Evolutionary conservation across 495 filamentous ascomycete species (phyloP).

Genomic region (Penicillium pulvis): DNA sequence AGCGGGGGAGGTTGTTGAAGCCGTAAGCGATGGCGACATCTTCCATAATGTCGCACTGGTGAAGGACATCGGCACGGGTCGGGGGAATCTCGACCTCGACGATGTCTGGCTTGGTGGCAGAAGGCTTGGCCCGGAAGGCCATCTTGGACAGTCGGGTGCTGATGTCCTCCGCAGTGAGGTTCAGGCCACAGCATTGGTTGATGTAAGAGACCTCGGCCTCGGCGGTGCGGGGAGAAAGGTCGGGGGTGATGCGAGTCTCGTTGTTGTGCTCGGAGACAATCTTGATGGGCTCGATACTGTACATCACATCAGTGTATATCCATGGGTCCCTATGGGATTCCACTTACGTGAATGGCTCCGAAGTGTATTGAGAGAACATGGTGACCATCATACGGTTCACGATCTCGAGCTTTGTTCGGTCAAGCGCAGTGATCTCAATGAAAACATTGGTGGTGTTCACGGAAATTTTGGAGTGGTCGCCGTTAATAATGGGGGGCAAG

Average conservation of each 20-base stretch:
- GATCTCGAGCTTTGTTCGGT: slow-evolving; percentile 95
- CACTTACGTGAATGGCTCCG: slow-evolving; percentile 76
- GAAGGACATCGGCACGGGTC: slow-evolving; percentile 90
- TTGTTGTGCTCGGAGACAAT: slow-evolving; percentile 90
- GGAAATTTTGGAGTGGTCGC: slow-evolving; percentile 93
- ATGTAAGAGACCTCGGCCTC: slow-evolving; percentile 89
- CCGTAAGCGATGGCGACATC: slow-evolving; percentile 94
- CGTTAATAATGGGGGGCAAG: slow-evolving; percentile 96
- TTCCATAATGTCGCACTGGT: slow-evolving; percentile 98
- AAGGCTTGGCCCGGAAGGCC: slow-evolving; percentile 77
- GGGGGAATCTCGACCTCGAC: slow-evolving; percentile 83
- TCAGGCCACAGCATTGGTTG: slow-evolving; percentile 84
- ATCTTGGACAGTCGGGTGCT: slow-evolving; percentile 81
- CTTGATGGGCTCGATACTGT: slow-evolving; percentile 81
- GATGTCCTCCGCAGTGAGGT: slow-evolving; percentile 69
- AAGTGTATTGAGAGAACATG: slow-evolving; percentile 95
- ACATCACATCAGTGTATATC: background rate
- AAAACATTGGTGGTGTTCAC: slow-evolving; percentile 88
- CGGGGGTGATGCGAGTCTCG: slow-evolving; percentile 75
- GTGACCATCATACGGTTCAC: slow-evolving; percentile 92
- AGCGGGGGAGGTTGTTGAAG: slow-evolving; percentile 88
- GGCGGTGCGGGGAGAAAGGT: slow-evolving; percentile 71
- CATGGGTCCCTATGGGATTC: background rate
- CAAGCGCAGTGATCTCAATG: slow-evolving; percentile 96
- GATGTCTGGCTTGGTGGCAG: slow-evolving; percentile 58